A percentile compares a stretch with the other conserved stretches of the same genome.
Evolutionary conservation across 306 rosid genomes (phyloP).

Genomic region (Vicia sativa): DNA sequence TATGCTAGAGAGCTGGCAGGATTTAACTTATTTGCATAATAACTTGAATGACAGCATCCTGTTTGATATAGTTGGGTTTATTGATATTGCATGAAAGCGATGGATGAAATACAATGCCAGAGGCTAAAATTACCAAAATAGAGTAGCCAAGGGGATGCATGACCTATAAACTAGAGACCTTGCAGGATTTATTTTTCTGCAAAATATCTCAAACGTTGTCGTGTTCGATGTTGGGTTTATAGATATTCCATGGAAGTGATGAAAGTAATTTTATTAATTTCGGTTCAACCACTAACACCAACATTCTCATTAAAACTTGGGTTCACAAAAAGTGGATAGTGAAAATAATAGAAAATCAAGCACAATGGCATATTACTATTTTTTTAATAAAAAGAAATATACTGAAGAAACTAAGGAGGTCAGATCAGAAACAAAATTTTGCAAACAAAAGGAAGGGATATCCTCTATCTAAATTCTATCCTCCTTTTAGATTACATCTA

Average conservation of each 20-base stretch:
- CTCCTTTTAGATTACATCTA: no score
- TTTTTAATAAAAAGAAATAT: no score
- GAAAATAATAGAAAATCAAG: neutral
- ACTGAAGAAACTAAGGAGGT: no score
- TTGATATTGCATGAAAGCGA: constrained; percentile 3
- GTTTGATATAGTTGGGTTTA: constrained; percentile 9
- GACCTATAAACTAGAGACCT: no score
- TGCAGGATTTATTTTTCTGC: no score
- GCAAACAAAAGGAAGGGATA: no score
- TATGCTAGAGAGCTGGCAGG: constrained; percentile 14
- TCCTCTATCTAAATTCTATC: no score
- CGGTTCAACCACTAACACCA: constrained; percentile 25
- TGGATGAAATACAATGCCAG: neutral
- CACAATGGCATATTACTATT: constrained; percentile 5
- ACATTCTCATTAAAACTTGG: constrained; percentile 2
- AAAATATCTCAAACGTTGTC: no score
- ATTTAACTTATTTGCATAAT: neutral
- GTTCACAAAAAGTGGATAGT: neutral
- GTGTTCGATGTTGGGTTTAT: no score
- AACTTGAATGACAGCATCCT: neutral
- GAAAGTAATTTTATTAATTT: constrained; percentile 17
- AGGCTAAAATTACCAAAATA: no score
- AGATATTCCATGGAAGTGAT: constrained; percentile 25
- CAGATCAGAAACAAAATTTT: no score
- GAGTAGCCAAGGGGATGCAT: no score